These are phyloP conservation scores for Quercus phellos DNA, from an alignment of 331 rosid species.

Conservation along the genomic window DNA sequence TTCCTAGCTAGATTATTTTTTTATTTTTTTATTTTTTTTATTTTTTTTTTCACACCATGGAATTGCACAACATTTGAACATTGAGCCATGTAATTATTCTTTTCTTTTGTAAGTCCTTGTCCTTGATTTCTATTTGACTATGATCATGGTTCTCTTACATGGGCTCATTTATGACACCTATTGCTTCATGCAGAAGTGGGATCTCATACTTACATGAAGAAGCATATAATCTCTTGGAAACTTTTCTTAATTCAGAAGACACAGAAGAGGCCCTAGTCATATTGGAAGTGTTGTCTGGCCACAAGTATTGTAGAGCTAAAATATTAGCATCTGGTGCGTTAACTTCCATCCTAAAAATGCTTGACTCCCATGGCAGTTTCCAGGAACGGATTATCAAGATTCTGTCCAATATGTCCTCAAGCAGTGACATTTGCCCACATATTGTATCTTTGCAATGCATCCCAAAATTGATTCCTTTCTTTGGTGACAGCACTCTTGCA, in stretches of 20 bases:
- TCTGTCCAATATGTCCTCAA: slow-evolving; percentile 50
- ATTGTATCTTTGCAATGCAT: slow-evolving; percentile 49
- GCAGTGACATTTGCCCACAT: slow-evolving; percentile 34
- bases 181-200: slow-evolving; percentile 46
- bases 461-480: slow-evolving; percentile 57
- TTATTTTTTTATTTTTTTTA: neutral
- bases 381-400: slow-evolving; percentile 49
- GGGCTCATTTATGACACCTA: slow-evolving; percentile 8
- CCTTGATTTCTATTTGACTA: slow-evolving; percentile 4
- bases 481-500: slow-evolving; percentile 28
- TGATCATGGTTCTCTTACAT: slow-evolving; percentile 12
- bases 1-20: neutral
- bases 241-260: slow-evolving; percentile 54
- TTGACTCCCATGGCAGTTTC: slow-evolving; percentile 39
- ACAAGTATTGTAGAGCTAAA: slow-evolving; percentile 29
- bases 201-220: slow-evolving; percentile 40
- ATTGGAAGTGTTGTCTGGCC: slow-evolving; percentile 62
- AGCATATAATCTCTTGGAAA: slow-evolving; percentile 38
- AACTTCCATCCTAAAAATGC: slow-evolving; percentile 39
- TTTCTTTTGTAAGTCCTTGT: neutral
- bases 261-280: slow-evolving; percentile 55
- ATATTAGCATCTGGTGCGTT: slow-evolving; percentile 53
- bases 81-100: neutral
- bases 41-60: neutral
- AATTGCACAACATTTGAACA: slow-evolving; percentile 1